Conservation (phyloP, 306 rosid genomes). For the Corylus americana region DNA sequence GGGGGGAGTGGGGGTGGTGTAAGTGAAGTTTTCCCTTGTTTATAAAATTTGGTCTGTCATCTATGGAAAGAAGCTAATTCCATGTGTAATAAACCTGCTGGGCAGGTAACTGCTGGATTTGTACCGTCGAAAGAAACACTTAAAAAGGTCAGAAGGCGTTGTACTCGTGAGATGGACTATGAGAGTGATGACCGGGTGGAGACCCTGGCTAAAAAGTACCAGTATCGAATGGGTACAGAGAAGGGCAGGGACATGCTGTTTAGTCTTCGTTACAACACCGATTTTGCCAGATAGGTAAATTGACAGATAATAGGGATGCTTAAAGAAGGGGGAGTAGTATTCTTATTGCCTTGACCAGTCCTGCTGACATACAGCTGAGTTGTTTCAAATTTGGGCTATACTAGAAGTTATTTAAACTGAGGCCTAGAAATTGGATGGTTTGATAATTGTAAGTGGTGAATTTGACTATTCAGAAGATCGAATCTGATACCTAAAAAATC, state of each 20-base stretch:
- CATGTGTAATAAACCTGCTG: slow-evolving; percentile 25
- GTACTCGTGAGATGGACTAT: slow-evolving; percentile 71
- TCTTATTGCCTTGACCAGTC: slow-evolving; percentile 2
- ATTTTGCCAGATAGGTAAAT: slow-evolving; percentile 56
- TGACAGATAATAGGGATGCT: neutral
- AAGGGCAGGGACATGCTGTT: slow-evolving; percentile 62
- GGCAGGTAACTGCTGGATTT: slow-evolving; percentile 72
- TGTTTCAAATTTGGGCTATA: slow-evolving; percentile 2
- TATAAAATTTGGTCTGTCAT: neutral
- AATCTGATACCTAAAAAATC: neutral
- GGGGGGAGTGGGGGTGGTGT: no score
- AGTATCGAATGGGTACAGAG: slow-evolving; percentile 54
- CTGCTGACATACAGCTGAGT: neutral
- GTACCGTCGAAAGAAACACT: slow-evolving; percentile 64
- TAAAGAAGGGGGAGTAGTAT: neutral
- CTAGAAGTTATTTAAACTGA: neutral
- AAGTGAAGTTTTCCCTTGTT: neutral
- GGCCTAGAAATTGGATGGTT: neutral
- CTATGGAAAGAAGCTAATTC: slow-evolving; percentile 25
- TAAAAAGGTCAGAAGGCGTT: slow-evolving; percentile 72
- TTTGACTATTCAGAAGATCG: neutral
- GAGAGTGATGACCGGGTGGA: slow-evolving; percentile 61
- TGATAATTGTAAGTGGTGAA: neutral
- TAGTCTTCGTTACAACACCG: slow-evolving; percentile 55
- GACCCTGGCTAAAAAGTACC: slow-evolving; percentile 48